These are phyloP conservation scores for Botryosphaeria dothidea DNA, from an alignment of 2,329 filamentous ascomycete species.

Conservation along the genomic window DNA sequence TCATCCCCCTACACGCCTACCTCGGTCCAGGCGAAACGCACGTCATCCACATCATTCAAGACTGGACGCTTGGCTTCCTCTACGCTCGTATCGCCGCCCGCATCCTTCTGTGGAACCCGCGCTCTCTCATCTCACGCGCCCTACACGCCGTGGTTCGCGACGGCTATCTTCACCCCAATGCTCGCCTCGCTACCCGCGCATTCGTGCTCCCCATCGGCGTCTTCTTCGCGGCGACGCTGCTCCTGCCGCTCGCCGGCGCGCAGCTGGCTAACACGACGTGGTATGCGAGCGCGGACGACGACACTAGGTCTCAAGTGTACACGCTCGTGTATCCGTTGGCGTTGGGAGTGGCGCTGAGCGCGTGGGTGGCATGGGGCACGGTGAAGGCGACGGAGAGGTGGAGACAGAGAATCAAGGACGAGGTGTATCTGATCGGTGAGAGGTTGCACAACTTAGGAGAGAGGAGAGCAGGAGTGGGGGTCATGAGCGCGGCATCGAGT, in stretches of 20 bases:
- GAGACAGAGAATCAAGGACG: slow-evolving; percentile 82
- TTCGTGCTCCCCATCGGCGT: slow-evolving; percentile 77
- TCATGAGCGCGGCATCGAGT: background rate
- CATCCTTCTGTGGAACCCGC: slow-evolving; percentile 66
- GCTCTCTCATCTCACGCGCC: slow-evolving; percentile 71
- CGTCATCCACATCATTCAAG: slow-evolving; percentile 83
- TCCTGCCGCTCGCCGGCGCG: slow-evolving; percentile 64
- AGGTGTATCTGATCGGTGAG: slow-evolving; percentile 95
- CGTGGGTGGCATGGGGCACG: slow-evolving; percentile 54
- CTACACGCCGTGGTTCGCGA: slow-evolving; percentile 69
- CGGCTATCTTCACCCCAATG: slow-evolving; percentile 77
- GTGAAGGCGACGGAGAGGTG: slow-evolving; percentile 68
- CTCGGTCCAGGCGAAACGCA: slow-evolving; percentile 54
- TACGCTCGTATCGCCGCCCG: slow-evolving; percentile 81
- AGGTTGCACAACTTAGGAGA: slow-evolving; percentile 91
- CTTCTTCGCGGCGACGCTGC: slow-evolving; percentile 63
- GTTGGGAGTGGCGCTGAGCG: slow-evolving; percentile 46
- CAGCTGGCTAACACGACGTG: slow-evolving; percentile 48
- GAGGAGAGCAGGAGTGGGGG: slow-evolving; percentile 31
- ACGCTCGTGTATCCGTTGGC: slow-evolving; percentile 73
- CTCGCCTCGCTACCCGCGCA: slow-evolving; percentile 75
- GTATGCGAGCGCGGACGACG: slow-evolving; percentile 44
- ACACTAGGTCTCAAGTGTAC: slow-evolving; percentile 45
- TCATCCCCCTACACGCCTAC: slow-evolving; percentile 84
- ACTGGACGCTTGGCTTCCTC: slow-evolving; percentile 90